phyloP scores from a whole-genome alignment of 345 rosid species.

The Alliaria petiolata region DNA sequence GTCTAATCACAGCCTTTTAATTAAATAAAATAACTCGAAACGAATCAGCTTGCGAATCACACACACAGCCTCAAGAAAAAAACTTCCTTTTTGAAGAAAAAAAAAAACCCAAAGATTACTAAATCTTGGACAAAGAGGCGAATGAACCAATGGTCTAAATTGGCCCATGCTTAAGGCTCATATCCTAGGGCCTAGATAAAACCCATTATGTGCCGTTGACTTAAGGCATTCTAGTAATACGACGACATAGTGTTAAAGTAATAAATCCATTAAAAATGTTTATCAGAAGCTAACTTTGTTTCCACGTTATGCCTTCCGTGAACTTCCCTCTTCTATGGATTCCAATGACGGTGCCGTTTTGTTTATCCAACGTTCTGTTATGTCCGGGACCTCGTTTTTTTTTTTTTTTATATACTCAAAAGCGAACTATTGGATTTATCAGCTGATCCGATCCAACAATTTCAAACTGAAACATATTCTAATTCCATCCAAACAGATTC shows the following conservation, averaged over 20 bases:
- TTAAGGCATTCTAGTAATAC: neutral
- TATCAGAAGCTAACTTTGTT: neutral
- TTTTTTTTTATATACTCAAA: no score
- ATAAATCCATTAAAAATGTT: neutral
- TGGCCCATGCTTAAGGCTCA: neutral
- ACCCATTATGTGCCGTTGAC: neutral
- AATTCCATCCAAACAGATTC: no score
- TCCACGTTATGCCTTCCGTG: conserved; percentile 15
- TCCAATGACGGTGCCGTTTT: no score
- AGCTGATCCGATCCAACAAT: no score
- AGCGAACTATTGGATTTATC: no score
- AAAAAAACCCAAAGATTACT: neutral
- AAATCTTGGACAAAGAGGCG: neutral
- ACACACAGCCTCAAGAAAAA: no score
- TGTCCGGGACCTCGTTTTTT: no score
- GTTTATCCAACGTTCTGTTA: no score
- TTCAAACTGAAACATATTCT: no score
- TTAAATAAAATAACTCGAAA: neutral
- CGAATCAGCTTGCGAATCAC: neutral
- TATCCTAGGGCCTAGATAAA: neutral
- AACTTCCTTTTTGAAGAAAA: neutral
- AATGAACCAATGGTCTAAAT: neutral
- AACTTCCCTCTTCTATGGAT: neutral
- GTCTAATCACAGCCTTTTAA: conserved; percentile 21
- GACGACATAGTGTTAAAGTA: no score